Evolutionary conservation across 148 eudicot genomes (phyloP).

Genomic region (Oxyria digyna): DNA sequence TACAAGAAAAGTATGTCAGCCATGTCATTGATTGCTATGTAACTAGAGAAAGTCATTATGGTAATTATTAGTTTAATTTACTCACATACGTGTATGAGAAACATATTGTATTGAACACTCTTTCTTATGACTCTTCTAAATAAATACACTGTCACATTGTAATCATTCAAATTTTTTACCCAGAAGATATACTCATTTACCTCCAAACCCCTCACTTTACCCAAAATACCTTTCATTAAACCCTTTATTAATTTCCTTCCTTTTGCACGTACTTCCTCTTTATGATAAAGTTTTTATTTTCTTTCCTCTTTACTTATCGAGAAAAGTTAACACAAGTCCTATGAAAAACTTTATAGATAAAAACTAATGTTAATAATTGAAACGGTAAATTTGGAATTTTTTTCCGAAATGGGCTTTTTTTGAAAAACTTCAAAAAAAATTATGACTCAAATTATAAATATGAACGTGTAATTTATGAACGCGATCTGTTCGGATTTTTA

Average conservation of each 20-base stretch:
- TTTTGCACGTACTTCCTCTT: not conserved
- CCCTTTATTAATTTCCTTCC: not conserved
- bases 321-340: no score
- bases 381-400: no score
- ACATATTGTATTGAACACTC: no score
- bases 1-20: slow-evolving; percentile 6
- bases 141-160: not conserved
- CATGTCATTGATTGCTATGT: not conserved
- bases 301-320: not conserved
- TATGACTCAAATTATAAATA: no score
- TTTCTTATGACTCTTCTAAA: not conserved
- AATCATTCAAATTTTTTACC: not conserved
- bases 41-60: not conserved
- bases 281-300: not conserved
- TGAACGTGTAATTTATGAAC: no score
- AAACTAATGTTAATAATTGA: no score
- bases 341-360: no score
- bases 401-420: no score
- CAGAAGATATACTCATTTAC: not conserved
- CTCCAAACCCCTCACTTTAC: no score
- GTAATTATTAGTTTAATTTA: not conserved
- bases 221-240: no score
- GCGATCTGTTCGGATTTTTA: no score
- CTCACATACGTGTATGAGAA: not conserved
- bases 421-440: no score